Evolutionary conservation across 352 stramenopile species (phyloP).

Genomic region (Elongisporangium undulatum): DNA sequence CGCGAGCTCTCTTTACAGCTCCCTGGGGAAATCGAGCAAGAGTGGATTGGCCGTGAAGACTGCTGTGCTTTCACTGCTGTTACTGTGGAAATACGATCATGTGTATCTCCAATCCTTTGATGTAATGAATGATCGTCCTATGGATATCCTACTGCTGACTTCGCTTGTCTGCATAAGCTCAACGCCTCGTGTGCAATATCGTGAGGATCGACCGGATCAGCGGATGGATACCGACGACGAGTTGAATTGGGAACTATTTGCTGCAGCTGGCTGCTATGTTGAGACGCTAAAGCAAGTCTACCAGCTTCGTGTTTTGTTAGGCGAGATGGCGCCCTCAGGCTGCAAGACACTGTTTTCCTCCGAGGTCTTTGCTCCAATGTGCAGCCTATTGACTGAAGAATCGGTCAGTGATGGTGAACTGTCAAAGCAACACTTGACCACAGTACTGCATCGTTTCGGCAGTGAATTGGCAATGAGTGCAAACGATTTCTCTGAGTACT

Average conservation of each 20-base stretch:
- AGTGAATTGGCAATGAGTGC: conserved; percentile 10
- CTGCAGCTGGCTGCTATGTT: conserved; percentile 38
- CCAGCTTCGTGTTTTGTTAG: conserved; percentile 44
- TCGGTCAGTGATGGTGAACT: conserved; percentile 5
- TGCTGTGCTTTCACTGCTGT: conserved; percentile 43
- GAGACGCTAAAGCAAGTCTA: conserved; percentile 54
- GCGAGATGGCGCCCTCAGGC: conserved; percentile 31
- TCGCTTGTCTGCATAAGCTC: conserved; percentile 33
- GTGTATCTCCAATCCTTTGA: conserved; percentile 18
- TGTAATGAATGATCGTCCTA: conserved; percentile 27
- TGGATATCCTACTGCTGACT: conserved; percentile 57
- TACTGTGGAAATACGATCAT: conserved; percentile 47
- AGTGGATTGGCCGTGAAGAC: conserved; percentile 35
- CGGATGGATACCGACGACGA: conserved; percentile 23
- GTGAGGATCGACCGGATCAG: neutral
- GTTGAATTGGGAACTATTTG: conserved; percentile 49
- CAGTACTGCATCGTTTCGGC: conserved; percentile 13
- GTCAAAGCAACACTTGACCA: conserved; percentile 21
- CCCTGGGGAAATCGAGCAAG: too few species aligned
- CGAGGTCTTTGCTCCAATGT: conserved; percentile 61
- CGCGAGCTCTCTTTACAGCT: too few species aligned
- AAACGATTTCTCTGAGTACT: conserved; percentile 26
- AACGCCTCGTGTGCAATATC: conserved; percentile 14
- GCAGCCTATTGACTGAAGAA: conserved; percentile 17
- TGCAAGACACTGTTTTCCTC: conserved; percentile 59